Percentiles rank a stretch among this genome's conserved stretches.
Evolutionary conservation across 257 asterid genomes (phyloP).

Genomic region (Orobanche coerulescens): DNA sequence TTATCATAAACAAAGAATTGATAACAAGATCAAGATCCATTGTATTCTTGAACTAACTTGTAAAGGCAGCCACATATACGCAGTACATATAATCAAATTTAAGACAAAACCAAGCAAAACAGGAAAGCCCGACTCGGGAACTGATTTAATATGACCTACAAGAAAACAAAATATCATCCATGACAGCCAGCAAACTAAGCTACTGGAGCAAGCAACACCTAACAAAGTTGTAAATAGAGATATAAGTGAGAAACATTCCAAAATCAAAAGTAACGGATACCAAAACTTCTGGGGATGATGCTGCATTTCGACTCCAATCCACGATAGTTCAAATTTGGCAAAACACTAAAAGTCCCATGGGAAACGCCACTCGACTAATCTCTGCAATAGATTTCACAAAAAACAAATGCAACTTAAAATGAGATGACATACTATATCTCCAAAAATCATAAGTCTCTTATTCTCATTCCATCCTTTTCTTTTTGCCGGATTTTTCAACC

Average conservation of each 20-base stretch:
- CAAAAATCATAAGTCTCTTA: not conserved
- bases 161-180: not conserved
- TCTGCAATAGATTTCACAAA: not conserved
- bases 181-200: not conserved
- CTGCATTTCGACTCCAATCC: slow-evolving; percentile 1
- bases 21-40: no score
- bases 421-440: not conserved
- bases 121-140: no score
- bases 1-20: no score
- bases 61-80: no score
- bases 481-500: no score
- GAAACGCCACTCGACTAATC: not conserved
- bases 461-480: slow-evolving; percentile 4
- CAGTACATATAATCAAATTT: no score
- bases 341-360: not conserved
- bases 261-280: not conserved
- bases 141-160: not conserved
- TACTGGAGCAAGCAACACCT: not conserved
- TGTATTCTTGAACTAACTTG: no score
- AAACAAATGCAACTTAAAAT: slow-evolving; percentile 2
- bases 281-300: not conserved
- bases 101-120: no score
- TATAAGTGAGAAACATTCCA: not conserved
- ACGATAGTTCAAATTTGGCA: not conserved
- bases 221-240: not conserved